These are phyloP conservation scores for Voacanga thouarsii DNA, from an alignment of 257 asterid genomes.

Conservation along the genomic window DNA sequence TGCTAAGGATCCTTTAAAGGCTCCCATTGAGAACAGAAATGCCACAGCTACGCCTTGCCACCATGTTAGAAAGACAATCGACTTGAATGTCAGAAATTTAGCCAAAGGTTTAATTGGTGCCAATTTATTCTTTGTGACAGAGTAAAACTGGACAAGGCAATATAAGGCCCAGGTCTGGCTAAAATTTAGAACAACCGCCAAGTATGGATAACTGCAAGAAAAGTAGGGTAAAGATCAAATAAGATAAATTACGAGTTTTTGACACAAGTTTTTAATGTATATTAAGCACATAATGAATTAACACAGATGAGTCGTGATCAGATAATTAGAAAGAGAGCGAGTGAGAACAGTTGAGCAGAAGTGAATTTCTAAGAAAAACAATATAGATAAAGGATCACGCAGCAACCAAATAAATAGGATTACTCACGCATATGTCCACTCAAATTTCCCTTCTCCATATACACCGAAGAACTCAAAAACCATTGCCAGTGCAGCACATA, in stretches of 20 bases:
- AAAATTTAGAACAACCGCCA: slow-evolving; percentile 87
- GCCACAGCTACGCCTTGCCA: slow-evolving; percentile 98
- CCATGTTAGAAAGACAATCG: slow-evolving; percentile 93
- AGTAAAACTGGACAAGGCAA: slow-evolving; percentile 94
- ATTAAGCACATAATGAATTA: background rate
- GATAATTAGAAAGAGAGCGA: background rate
- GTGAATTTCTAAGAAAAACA: background rate
- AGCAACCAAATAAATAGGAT: background rate
- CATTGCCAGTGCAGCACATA: slow-evolving; percentile 89
- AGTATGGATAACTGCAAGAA: slow-evolving; percentile 89
- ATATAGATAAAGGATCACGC: background rate
- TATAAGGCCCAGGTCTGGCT: slow-evolving; percentile 98
- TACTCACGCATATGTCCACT: slow-evolving; percentile 93
- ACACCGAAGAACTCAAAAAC: slow-evolving; percentile 66
- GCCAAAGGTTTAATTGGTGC: slow-evolving; percentile 96
- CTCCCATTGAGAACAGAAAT: slow-evolving; percentile 85
- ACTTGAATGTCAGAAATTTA: slow-evolving; percentile 91
- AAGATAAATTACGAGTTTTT: background rate
- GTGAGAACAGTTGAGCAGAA: background rate
- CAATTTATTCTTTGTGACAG: slow-evolving; percentile 84
- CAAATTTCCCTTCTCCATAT: slow-evolving; percentile 96
- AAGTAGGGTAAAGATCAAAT: slow-evolving; percentile 4
- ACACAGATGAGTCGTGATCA: background rate
- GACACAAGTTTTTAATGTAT: background rate
- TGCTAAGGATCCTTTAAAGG: slow-evolving; percentile 79